phyloP scores from a whole-genome alignment of 2,329 filamentous ascomycete species.

The Calonectria fujianensis region DNA sequence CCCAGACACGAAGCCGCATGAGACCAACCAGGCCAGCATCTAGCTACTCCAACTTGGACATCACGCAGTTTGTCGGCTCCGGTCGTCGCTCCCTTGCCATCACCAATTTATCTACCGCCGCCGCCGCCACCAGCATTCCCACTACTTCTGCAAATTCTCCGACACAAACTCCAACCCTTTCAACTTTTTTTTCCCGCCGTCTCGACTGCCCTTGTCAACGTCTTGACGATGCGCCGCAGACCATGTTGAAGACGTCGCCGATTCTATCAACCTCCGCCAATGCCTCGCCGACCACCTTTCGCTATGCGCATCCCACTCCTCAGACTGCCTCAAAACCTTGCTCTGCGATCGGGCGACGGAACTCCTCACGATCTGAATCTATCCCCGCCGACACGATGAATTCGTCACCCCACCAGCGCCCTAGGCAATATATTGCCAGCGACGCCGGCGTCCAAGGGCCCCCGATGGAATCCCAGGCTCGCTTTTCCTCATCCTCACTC shows the following conservation, averaged over 20 bases:
- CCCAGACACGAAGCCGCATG: constrained; percentile 51
- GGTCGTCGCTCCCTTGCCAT: constrained; percentile 31
- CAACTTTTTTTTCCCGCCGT: constrained; percentile 33
- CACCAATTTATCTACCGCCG: constrained; percentile 21
- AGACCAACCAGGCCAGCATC: constrained; percentile 54
- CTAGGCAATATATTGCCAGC: constrained; percentile 52
- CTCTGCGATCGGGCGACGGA: constrained; percentile 53
- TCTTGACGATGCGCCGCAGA: constrained; percentile 69
- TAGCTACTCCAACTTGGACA: constrained; percentile 49
- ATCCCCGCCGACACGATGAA: constrained; percentile 52
- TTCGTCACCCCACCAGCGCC: constrained; percentile 52
- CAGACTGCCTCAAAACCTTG: constrained; percentile 53
- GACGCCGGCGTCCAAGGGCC: constrained; percentile 50
- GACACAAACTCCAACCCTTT: constrained; percentile 40
- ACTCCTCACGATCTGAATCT: constrained; percentile 51
- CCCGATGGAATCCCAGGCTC: constrained; percentile 45
- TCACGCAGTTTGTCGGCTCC: constrained; percentile 33
- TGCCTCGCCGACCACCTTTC: constrained; percentile 70
- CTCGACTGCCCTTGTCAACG: constrained; percentile 34
- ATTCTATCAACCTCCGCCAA: constrained; percentile 70
- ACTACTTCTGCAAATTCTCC: constrained; percentile 42
- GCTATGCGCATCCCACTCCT: constrained; percentile 57
- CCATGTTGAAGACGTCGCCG: constrained; percentile 77
- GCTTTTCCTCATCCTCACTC: constrained; percentile 43
- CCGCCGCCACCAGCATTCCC: background rate